These are phyloP conservation scores for Stagonosporopsis tanaceti DNA, from an alignment of 2,329 filamentous ascomycete species.

Conservation along the genomic window DNA sequence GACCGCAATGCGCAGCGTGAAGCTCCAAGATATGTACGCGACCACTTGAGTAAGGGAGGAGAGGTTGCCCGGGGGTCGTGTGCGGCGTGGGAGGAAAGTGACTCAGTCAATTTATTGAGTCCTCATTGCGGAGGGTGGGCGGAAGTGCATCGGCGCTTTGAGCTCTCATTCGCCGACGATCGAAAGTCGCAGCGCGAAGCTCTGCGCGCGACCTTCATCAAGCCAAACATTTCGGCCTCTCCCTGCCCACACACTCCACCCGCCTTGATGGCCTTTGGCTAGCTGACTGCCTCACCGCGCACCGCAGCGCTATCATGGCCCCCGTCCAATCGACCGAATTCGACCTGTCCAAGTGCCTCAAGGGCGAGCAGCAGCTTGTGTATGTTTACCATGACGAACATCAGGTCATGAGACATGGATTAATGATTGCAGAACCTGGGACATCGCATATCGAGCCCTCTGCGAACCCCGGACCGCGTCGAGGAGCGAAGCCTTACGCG, in stretches of 20 bases:
- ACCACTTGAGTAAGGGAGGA: background rate
- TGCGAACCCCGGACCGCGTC: constrained; percentile 57
- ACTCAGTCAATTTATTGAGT: constrained; percentile 18
- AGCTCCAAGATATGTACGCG: constrained; percentile 1
- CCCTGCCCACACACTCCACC: constrained; percentile 23
- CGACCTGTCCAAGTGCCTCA: constrained; percentile 83
- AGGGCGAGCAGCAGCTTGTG: constrained; percentile 81
- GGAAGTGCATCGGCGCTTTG: constrained; percentile 7
- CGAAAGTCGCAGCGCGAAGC: constrained; percentile 28
- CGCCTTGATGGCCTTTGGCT: constrained; percentile 46
- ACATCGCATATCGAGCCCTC: constrained; percentile 63
- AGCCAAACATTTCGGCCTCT: constrained; percentile 32
- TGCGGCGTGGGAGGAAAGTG: constrained; percentile 8
- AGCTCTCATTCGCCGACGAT: constrained; percentile 12
- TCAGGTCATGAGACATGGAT: background rate
- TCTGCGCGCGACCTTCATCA: constrained; percentile 24
- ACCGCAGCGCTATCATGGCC: constrained; percentile 49
- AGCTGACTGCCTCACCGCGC: constrained; percentile 38
- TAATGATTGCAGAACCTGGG: constrained; percentile 67
- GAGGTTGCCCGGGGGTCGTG: background rate
- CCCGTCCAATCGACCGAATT: constrained; percentile 60
- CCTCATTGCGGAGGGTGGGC: constrained; percentile 14
- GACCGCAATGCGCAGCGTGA: background rate
- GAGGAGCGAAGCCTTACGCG: constrained; percentile 57
- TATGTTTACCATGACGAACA: constrained; percentile 57